These are phyloP conservation scores for Fraxinus baroniana DNA, from an alignment of 305 asterid species.

Conservation along the genomic window DNA sequence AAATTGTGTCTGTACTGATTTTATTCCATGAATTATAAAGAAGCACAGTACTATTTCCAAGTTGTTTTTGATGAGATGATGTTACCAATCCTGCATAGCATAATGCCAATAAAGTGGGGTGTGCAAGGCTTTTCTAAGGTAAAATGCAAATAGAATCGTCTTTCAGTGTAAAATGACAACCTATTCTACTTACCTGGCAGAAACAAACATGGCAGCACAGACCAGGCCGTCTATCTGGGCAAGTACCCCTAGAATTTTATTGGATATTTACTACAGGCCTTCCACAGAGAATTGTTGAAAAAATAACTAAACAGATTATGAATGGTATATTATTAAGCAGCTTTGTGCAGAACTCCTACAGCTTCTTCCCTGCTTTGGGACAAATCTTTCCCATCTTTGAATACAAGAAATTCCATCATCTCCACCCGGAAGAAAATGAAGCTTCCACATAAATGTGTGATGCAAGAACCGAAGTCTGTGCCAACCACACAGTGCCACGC, in stretches of 20 bases:
- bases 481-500: slow-evolving; percentile 24
- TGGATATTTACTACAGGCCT: background rate
- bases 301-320: background rate
- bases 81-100: background rate
- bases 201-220: background rate
- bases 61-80: background rate
- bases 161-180: background rate
- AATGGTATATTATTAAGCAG: background rate
- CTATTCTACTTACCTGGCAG: background rate
- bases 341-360: background rate
- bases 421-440: slow-evolving; percentile 26
- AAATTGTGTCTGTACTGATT: background rate
- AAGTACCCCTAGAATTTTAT: background rate
- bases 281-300: background rate
- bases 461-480: slow-evolving; percentile 17
- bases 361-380: slow-evolving; percentile 25
- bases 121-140: background rate
- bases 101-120: background rate
- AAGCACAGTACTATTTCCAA: background rate
- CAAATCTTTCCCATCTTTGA: slow-evolving; percentile 14
- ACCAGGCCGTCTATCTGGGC: background rate
- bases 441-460: slow-evolving; percentile 27
- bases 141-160: background rate
- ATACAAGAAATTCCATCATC: slow-evolving; percentile 25
- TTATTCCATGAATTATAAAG: background rate